Conservation (phyloP, 1,139 yeast genomes). For the Yamadazyma membranifaciens region DNA sequence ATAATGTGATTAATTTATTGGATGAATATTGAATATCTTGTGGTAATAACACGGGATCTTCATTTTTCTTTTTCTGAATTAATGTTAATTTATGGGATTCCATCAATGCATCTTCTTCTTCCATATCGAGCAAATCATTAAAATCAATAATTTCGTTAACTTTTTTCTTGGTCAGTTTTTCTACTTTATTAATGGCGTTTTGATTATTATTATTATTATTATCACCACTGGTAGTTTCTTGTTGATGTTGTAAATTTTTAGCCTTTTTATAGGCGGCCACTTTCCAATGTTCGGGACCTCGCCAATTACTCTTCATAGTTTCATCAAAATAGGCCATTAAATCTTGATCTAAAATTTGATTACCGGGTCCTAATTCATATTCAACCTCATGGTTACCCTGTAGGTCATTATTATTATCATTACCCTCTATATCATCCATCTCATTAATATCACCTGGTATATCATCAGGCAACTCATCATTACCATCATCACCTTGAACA, state of each 20-base stretch:
- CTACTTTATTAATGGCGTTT: neutral
- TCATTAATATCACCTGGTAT: constrained; percentile 26
- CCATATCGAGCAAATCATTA: constrained; percentile 33
- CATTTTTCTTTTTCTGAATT: constrained; percentile 26
- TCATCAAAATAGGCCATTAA: constrained; percentile 80
- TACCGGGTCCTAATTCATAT: constrained; percentile 19
- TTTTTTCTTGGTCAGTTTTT: constrained; percentile 23
- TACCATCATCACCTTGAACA: neutral
- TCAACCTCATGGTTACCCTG: constrained; percentile 12
- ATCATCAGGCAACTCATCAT: neutral
- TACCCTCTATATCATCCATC: constrained; percentile 28
- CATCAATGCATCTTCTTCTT: constrained; percentile 49
- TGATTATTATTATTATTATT: constrained; percentile 3
- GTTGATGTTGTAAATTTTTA: constrained; percentile 14
- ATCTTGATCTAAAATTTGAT: constrained; percentile 57
- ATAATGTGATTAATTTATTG: constrained; percentile 61
- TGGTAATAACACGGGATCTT: constrained; percentile 54
- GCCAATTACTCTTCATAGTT: constrained; percentile 69
- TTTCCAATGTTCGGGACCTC: constrained; percentile 95
- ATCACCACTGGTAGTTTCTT: constrained; percentile 5
- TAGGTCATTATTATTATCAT: constrained; percentile 15
- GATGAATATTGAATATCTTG: constrained; percentile 75
- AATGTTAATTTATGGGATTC: constrained; percentile 40
- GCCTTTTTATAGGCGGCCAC: constrained; percentile 54
- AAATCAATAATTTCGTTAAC: constrained; percentile 49